Evolutionary conservation across 148 eudicot genomes (phyloP).

Genomic region (Mesembryanthemum crystallinum): DNA sequence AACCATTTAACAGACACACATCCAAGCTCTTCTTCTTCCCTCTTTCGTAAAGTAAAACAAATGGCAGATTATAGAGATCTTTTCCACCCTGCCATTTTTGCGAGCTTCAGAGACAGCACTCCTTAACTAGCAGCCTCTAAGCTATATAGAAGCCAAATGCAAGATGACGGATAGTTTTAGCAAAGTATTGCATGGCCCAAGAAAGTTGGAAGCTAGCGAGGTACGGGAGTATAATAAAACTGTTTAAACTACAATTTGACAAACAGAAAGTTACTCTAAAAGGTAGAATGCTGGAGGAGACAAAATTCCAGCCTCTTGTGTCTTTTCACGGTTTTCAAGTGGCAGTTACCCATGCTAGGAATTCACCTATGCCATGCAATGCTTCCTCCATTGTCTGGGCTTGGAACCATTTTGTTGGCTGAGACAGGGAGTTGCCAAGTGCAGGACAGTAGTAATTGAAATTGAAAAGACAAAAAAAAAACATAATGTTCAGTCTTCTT

Average conservation of each 20-base stretch:
- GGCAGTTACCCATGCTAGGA: neutral
- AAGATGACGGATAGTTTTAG: neutral
- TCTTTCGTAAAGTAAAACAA: neutral
- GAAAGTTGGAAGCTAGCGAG: too few species aligned
- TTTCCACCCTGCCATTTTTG: neutral
- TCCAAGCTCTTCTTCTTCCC: neutral
- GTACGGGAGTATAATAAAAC: too few species aligned
- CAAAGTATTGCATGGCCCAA: too few species aligned
- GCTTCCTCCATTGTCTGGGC: neutral
- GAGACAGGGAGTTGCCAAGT: neutral
- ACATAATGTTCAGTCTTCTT: neutral
- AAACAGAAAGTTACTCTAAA: too few species aligned
- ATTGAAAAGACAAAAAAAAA: too few species aligned
- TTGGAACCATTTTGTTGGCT: neutral
- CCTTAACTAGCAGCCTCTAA: neutral
- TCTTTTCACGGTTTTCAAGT: neutral
- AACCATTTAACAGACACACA: neutral
- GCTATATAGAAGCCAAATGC: neutral
- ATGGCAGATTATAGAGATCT: neutral
- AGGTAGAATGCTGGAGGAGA: neutral
- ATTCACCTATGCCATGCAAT: neutral
- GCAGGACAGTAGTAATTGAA: neutral
- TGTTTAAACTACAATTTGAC: neutral
- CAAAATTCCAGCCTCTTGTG: neutral
- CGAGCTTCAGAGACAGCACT: constrained; percentile 3